phyloP scores from a whole-genome alignment of 371 early-diverging fungal species.

The Apophysomyces ossiformis region DNA sequence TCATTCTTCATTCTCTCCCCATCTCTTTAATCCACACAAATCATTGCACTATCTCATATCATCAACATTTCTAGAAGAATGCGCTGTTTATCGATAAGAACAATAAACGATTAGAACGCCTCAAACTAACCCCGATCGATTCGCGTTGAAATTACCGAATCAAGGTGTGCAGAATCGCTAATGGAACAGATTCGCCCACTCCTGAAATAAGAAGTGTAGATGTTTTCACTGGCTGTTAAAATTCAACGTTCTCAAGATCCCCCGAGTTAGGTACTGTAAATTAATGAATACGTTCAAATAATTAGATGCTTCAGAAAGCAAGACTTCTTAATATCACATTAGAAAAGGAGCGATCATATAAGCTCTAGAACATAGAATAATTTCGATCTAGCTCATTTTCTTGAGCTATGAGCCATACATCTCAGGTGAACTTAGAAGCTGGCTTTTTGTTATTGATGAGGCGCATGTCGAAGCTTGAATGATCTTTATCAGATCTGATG shows the following conservation, averaged over 20 bases:
- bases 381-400: no score
- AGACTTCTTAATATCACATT: no score
- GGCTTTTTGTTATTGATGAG: background rate
- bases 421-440: background rate
- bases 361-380: no score
- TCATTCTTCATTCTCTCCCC: background rate
- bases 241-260: background rate
- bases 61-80: conserved; percentile 2
- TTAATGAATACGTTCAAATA: background rate
- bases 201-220: background rate
- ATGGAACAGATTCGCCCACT: background rate
- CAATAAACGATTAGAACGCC: conserved; percentile 2
- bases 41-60: background rate
- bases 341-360: no score
- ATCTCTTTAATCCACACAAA: background rate
- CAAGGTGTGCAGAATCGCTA: background rate
- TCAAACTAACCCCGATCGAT: background rate
- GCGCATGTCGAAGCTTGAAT: no score
- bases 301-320: no score
- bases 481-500: background rate
- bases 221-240: background rate
- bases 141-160: background rate
- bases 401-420: background rate
- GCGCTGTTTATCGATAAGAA: background rate
- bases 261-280: background rate